Evolutionary conservation across 495 filamentous ascomycete genomes (phyloP).

Genomic region (Geoglossum glabrum): DNA sequence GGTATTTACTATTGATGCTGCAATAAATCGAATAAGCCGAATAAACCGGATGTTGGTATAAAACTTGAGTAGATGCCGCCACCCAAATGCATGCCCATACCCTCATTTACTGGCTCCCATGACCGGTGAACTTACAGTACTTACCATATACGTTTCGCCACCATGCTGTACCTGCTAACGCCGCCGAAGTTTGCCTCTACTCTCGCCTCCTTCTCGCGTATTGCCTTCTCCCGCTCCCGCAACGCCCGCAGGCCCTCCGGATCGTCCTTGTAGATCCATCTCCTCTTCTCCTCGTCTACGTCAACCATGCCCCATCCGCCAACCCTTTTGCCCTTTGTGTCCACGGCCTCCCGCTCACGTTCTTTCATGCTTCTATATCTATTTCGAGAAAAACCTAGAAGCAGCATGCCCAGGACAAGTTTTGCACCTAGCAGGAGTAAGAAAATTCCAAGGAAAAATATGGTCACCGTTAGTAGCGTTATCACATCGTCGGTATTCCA

Average conservation of each 20-base stretch:
- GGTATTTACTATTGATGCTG: no score
- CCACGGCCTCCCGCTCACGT: slow-evolving; percentile 34
- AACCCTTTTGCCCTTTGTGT: slow-evolving; percentile 49
- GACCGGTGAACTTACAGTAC: neutral
- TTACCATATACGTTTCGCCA: slow-evolving; percentile 83
- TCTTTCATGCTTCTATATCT: slow-evolving; percentile 66
- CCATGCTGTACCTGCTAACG: slow-evolving; percentile 78
- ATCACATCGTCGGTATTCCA: slow-evolving; percentile 42
- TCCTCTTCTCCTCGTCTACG: slow-evolving; percentile 67
- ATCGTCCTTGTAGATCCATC: slow-evolving; percentile 78
- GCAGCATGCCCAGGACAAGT: slow-evolving; percentile 61
- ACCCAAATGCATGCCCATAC: no score
- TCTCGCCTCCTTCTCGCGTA: slow-evolving; percentile 30
- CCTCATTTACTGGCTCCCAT: no score
- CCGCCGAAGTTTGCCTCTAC: slow-evolving; percentile 38
- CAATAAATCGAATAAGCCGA: no score
- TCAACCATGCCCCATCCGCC: slow-evolving; percentile 75
- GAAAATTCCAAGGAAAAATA: slow-evolving; percentile 63
- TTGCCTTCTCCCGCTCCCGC: slow-evolving; percentile 43
- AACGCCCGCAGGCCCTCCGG: slow-evolving; percentile 43
- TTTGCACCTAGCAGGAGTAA: slow-evolving; percentile 63
- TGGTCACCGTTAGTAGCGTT: slow-evolving; percentile 46
- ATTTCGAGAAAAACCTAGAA: slow-evolving; percentile 52
- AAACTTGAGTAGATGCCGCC: no score
- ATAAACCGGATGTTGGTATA: no score